phyloP scores from a whole-genome alignment of 805 yeast genomes.

The Saturnispora zaruensis region DNA sequence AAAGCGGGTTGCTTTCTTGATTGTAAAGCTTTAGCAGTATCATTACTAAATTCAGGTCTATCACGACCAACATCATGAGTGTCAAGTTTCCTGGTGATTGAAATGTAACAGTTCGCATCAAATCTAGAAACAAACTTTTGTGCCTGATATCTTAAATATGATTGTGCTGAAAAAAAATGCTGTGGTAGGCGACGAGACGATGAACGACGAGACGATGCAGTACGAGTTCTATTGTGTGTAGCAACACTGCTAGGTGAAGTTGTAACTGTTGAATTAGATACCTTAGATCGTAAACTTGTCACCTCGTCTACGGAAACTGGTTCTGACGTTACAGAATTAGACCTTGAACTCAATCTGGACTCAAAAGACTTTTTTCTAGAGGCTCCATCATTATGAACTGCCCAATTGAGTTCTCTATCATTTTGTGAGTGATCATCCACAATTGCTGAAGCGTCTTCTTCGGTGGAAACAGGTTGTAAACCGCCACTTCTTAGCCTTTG shows the following conservation, averaged over 20 bases:
- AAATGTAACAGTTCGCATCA: constrained; percentile 94
- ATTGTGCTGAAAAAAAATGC: constrained; percentile 86
- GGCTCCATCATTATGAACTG: constrained; percentile 79
- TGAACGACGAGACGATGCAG: constrained; percentile 29
- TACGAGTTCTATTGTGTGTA: constrained; percentile 1
- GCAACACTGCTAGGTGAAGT: neutral
- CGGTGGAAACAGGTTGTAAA: constrained; percentile 4
- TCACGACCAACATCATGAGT: constrained; percentile 91
- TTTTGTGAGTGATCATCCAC: constrained; percentile 17
- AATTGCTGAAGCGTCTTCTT: constrained; percentile 17
- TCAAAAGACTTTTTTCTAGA: constrained; percentile 22
- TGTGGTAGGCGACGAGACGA: constrained; percentile 35
- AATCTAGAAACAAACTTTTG: constrained; percentile 80
- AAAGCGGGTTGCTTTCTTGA: constrained; percentile 67
- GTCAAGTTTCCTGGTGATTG: constrained; percentile 87
- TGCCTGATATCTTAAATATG: constrained; percentile 90
- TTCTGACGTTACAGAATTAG: constrained; percentile 25
- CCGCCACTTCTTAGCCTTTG: constrained; percentile 20
- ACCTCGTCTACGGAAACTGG: constrained; percentile 1
- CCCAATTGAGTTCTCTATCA: constrained; percentile 63
- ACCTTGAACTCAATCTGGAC: constrained; percentile 23
- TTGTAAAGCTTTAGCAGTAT: constrained; percentile 43
- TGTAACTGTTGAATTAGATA: neutral
- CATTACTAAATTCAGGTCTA: constrained; percentile 35
- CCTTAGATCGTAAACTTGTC: neutral